Base-by-base conservation (phyloP, 2,329 filamentous ascomycete genomes). In the Hypoxylon sp. region DNA sequence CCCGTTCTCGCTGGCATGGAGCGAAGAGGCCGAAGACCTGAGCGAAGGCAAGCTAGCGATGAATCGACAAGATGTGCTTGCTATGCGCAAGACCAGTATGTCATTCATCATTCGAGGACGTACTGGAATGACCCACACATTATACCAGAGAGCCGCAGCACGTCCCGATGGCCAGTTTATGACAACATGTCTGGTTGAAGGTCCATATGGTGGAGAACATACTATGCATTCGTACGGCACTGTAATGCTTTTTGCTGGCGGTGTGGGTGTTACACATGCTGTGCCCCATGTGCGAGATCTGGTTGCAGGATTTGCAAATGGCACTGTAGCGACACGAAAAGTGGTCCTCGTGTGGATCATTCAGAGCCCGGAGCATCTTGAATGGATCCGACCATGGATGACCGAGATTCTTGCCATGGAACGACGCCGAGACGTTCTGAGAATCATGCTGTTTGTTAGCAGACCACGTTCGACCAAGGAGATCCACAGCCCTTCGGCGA, bases 371-470 rank as follows among this genome's bases (percentile, higher is more conserved):
- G 91, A 94, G 80, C 91, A 94, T 76, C 84, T 94, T 29, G 91
- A 94, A 78, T 94, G 91, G 91, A 93, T 94, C 75, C 85, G 91
- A 48, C 90, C 90, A 6, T 94, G 91, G 90, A 94, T 94, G 91
- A 93, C 91, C 2, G 85, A 90, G 74, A 93, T 94, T 67, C 83
- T 94, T 39, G 86, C 87, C 63, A 91, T 94, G 88, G 90, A 92
- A 61, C 87, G 85, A 76, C 87, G 91, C 52, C 86, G 91, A 61
- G 91, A 94, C 64, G 85, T 91, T 55, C 83, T 94, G 57, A 88
- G 90, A 70, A 91, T 94, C 77, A 87, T 93, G 81, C 86, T 94
- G 57, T 94, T 94, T 77, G 90, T 94, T 71, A 92, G 89, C 70
- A 83, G 91, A 61, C 91, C 90, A 5, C 84, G 90, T 41, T 91